Conservation (phyloP, 1,139 yeast genomes). For the Candida glucosophila region DNA sequence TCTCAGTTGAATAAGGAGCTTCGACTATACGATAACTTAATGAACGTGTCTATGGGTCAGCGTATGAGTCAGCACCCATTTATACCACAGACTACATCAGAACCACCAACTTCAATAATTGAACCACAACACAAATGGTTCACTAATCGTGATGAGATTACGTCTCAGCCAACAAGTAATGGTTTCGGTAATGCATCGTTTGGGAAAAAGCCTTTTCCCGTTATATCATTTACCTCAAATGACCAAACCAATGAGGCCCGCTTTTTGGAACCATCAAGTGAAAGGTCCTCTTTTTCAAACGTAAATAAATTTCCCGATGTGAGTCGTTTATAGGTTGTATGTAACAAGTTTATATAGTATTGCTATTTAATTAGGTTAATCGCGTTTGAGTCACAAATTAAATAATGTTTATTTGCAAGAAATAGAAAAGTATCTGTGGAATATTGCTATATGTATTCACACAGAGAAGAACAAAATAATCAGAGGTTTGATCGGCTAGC, state of each 20-base stretch:
- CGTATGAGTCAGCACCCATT: constrained; percentile 14
- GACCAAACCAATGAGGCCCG: constrained; percentile 3
- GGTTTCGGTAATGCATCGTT: constrained; percentile 26
- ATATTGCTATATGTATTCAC: constrained; percentile 32
- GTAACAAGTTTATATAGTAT: constrained; percentile 1
- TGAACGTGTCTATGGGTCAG: constrained; percentile 41
- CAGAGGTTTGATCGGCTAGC: constrained; percentile 39
- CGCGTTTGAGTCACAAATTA: constrained; percentile 1
- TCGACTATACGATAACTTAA: constrained; percentile 56
- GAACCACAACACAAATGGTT: constrained; percentile 3
- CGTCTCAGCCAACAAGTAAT: constrained; percentile 26
- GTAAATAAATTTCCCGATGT: constrained; percentile 23
- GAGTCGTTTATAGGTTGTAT: constrained; percentile 12
- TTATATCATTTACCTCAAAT: constrained; percentile 1
- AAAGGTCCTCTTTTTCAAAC: constrained; percentile 15
- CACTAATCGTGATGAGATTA: constrained; percentile 6
- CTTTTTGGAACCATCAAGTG: constrained; percentile 4
- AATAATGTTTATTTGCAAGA: not conserved
- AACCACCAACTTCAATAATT: constrained; percentile 1
- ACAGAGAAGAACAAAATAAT: constrained; percentile 38
- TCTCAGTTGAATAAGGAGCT: constrained; percentile 63
- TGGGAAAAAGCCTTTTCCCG: not conserved
- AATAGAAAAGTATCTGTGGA: too few species aligned
- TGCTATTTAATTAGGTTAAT: too few species aligned
- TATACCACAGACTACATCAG: constrained; percentile 3